Conservation (phyloP, 2,329 filamentous ascomycete species). For the Xylaria arbuscula region DNA sequence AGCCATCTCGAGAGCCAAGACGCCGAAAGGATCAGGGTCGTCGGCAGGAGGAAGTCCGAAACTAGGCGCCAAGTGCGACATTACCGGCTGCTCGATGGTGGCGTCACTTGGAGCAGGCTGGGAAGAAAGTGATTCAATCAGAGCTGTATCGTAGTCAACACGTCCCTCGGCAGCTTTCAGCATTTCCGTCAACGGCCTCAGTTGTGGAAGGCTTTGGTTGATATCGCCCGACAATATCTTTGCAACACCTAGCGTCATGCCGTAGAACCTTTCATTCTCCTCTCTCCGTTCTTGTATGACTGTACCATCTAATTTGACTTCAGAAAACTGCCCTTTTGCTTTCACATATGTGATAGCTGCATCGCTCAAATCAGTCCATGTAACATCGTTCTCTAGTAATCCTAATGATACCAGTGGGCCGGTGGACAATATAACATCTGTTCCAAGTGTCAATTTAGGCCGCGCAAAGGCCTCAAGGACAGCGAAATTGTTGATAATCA, state of each 20-base stretch:
- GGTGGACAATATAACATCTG: conserved; percentile 79
- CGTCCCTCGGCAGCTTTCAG: conserved; percentile 90
- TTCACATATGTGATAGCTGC: conserved; percentile 70
- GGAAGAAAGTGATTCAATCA: conserved; percentile 72
- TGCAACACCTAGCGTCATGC: conserved; percentile 61
- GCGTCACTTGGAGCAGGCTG: conserved; percentile 82
- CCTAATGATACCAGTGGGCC: conserved; percentile 75
- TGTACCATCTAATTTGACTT: conserved; percentile 66
- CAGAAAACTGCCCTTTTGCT: conserved; percentile 65
- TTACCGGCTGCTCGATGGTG: conserved; percentile 60
- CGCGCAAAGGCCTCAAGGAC: conserved; percentile 87
- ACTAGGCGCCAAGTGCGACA: conserved; percentile 55
- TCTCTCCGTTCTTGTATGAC: conserved; percentile 67
- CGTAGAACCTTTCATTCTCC: conserved; percentile 71
- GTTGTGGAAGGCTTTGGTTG: conserved; percentile 64
- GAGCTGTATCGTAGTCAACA: conserved; percentile 73
- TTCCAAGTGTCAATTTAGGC: conserved; percentile 81
- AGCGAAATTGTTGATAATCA: conserved; percentile 88
- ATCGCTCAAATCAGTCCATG: conserved; percentile 64
- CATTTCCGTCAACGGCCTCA: conserved; percentile 77
- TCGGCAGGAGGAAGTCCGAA: conserved; percentile 84
- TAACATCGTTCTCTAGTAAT: conserved; percentile 62
- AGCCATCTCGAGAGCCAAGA: conserved; percentile 89
- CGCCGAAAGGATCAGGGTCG: conserved; percentile 92
- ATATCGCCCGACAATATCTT: conserved; percentile 69